A percentile compares a stretch with the other conserved stretches of the same genome.
Conservation (phyloP, 1,284 basidiomycete genomes). For the Porodaedalea pini region DNA sequence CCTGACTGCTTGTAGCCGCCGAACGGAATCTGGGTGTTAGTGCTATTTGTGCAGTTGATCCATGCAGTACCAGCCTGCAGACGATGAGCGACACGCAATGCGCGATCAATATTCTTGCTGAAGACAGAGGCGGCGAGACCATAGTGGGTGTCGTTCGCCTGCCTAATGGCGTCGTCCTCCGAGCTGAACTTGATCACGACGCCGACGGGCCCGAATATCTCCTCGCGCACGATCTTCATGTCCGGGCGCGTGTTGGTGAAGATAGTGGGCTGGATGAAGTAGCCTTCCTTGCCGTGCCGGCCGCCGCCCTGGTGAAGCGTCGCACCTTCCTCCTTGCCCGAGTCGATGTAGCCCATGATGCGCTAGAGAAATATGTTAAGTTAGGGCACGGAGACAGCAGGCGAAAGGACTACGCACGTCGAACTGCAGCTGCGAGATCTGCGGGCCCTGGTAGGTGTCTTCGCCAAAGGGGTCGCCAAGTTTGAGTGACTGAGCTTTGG, state of each 20-base stretch:
- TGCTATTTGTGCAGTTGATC: constrained; percentile 74
- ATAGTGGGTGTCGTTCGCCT: constrained; percentile 85
- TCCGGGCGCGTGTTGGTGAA: constrained; percentile 75
- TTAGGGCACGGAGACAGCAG: constrained; percentile 4
- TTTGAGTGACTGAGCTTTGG: constrained; percentile 52
- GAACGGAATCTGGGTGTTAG: constrained; percentile 72
- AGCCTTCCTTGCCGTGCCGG: constrained; percentile 69
- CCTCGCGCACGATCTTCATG: constrained; percentile 88
- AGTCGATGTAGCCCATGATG: constrained; percentile 86
- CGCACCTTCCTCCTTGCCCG: constrained; percentile 83
- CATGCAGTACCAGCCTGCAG: constrained; percentile 84
- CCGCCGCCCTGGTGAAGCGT: constrained; percentile 75
- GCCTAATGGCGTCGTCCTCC: constrained; percentile 66
- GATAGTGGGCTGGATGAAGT: constrained; percentile 81
- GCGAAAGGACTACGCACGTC: constrained; percentile 40
- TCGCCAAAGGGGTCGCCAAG: constrained; percentile 80
- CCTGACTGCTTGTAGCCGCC: constrained; percentile 88
- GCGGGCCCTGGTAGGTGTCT: constrained; percentile 82
- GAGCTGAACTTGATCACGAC: constrained; percentile 72
- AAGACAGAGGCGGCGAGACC: constrained; percentile 88
- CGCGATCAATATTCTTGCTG: constrained; percentile 73
- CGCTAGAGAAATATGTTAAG: constrained; percentile 39
- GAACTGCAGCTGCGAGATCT: constrained; percentile 71
- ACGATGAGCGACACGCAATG: constrained; percentile 69
- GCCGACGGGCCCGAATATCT: constrained; percentile 87